A percentile compares a stretch with the other conserved stretches of the same genome.
phyloP scores from a whole-genome alignment of 2,329 filamentous ascomycete genomes.

The Zasmidium citrigriseum region DNA sequence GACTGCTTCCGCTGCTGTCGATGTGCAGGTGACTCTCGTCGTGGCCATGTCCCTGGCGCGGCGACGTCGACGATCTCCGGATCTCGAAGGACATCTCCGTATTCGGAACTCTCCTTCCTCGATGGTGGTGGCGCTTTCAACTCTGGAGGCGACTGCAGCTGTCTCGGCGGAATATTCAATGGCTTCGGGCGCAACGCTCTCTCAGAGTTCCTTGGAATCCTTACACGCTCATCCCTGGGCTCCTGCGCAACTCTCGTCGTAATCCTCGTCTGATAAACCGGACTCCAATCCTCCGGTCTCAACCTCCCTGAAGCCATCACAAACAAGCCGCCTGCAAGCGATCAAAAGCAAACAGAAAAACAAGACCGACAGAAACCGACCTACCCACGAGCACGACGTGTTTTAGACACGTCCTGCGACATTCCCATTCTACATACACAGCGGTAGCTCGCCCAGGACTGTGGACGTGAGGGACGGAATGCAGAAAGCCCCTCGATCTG shows the following conservation, averaged over 20 bases:
- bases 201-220: slow-evolving; percentile 10
- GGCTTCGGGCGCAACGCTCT: slow-evolving; percentile 17
- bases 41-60: slow-evolving; percentile 18
- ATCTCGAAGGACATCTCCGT: slow-evolving; percentile 16
- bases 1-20: slow-evolving; percentile 10
- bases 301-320: slow-evolving; percentile 16
- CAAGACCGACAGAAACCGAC: slow-evolving; percentile 9
- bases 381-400: slow-evolving; percentile 7
- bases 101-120: slow-evolving; percentile 9
- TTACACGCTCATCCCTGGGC: slow-evolving; percentile 17
- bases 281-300: slow-evolving; percentile 18
- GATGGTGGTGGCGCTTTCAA: slow-evolving; percentile 7
- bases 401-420: slow-evolving; percentile 12
- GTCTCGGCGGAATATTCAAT: slow-evolving; percentile 10
- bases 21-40: slow-evolving; percentile 8
- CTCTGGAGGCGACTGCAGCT: slow-evolving; percentile 6
- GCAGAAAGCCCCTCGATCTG: slow-evolving; percentile 24
- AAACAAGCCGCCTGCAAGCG: neutral
- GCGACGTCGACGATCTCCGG: slow-evolving; percentile 30
- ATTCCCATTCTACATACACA: slow-evolving; percentile 12
- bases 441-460: slow-evolving; percentile 4
- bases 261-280: slow-evolving; percentile 17
- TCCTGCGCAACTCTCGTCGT: slow-evolving; percentile 9
- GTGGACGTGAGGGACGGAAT: slow-evolving; percentile 33
- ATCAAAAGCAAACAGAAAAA: neutral